phyloP scores from a whole-genome alignment of 768 basidiomycete species.

The Mrakia gelida region DNA sequence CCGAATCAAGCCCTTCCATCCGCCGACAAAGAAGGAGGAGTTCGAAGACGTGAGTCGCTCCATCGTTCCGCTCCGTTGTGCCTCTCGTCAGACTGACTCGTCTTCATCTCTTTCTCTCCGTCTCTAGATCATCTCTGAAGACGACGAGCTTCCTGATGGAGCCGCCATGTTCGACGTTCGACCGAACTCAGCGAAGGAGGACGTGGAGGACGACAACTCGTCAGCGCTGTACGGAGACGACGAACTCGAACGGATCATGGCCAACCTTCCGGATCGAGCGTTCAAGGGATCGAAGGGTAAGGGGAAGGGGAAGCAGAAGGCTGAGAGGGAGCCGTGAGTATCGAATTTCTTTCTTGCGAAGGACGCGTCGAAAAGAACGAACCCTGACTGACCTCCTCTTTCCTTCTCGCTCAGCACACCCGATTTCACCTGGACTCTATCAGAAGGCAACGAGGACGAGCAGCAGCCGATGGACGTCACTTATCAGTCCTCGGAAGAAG shows the following conservation, averaged over 20 bases:
- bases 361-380: neutral
- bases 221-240: neutral
- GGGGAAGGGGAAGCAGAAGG: neutral
- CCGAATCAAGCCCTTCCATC: neutral
- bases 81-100: neutral
- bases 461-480: neutral
- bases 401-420: neutral
- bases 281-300: neutral
- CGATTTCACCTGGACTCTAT: neutral
- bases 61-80: neutral
- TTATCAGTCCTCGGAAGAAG: neutral
- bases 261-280: neutral
- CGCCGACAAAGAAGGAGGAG: neutral
- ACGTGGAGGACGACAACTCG: neutral
- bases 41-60: neutral
- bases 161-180: slow-evolving; percentile 1
- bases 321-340: neutral
- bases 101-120: neutral
- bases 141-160: neutral
- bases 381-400: neutral
- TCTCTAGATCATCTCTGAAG: neutral
- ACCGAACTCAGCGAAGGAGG: neutral
- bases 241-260: neutral
- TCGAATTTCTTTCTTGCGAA: too few species aligned
- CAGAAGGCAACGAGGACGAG: neutral